Evolutionary conservation across 768 basidiomycete species (phyloP).

Genomic region (Pleurotus cornucopiae): DNA sequence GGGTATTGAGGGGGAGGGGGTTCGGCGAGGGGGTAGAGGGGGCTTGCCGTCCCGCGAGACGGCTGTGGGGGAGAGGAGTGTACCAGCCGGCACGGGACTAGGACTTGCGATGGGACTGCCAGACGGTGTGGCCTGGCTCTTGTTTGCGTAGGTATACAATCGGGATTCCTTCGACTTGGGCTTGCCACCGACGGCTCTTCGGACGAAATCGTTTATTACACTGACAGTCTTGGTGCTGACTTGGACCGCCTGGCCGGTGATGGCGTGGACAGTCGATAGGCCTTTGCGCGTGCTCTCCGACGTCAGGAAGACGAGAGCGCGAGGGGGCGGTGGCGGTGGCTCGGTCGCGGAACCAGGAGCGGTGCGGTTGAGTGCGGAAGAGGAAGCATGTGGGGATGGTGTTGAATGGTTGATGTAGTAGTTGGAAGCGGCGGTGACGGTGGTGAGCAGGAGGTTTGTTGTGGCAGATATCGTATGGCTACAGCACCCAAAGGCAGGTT

Average conservation of each 20-base stretch:
- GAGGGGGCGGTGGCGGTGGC: slow-evolving; percentile 30
- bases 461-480: slow-evolving; percentile 68
- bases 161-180: slow-evolving; percentile 22
- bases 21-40: slow-evolving; percentile 18
- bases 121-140: slow-evolving; percentile 8
- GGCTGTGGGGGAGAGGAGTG: background rate
- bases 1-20: slow-evolving; percentile 1
- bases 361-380: slow-evolving; percentile 12
- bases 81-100: slow-evolving; percentile 10
- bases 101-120: slow-evolving; percentile 13
- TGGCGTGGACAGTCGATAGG: slow-evolving; percentile 56
- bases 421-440: slow-evolving; percentile 57
- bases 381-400: slow-evolving; percentile 41
- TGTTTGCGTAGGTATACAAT: background rate
- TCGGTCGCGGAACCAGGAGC: slow-evolving; percentile 15
- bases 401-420: slow-evolving; percentile 57
- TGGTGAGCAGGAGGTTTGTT: slow-evolving; percentile 58
- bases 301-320: slow-evolving; percentile 53
- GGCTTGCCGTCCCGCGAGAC: slow-evolving; percentile 12
- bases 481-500: slow-evolving; percentile 6
- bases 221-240: slow-evolving; percentile 60
- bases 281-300: slow-evolving; percentile 56
- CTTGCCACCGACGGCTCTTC: slow-evolving; percentile 48
- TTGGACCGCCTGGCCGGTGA: slow-evolving; percentile 63
- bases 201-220: slow-evolving; percentile 57